Base-by-base conservation (phyloP, 2,329 filamentous ascomycete genomes). In the Dactylellina sp. region DNA sequence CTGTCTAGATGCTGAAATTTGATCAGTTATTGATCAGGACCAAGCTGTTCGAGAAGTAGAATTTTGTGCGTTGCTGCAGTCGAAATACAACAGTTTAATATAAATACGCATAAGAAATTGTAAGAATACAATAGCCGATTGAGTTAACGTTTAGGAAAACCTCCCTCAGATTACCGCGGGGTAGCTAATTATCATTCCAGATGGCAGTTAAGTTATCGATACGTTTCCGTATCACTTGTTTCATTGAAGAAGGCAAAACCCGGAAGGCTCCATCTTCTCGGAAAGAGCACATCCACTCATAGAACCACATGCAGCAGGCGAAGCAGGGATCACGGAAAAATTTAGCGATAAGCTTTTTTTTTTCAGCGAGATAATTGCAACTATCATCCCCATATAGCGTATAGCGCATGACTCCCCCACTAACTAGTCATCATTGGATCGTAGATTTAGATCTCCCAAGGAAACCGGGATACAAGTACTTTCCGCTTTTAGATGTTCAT, bases 271-370 rank as follows among this genome's bases (percentile, higher is more conserved):
- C 9, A 47, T 47, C 12, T 5, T 24, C 24, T 40, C 52, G 52
- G 52, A 56, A 56, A 9, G 6, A 18, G 5, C 9, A 4, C 28
- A 32, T 42, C 52, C 37, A 56, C 18, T 56, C 35, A n/a, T 20
- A 44, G 53, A 5, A 37, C 44, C 53, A 57, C 37, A 57, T 57
- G 53, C 39, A 9, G 9, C 35, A 7, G 4, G 20, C 14, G 4
- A 32, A 5, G 24, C 53, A 44, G 20, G 53, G 53, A 20, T 57
- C 53, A 18, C 18, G 32, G 11, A 24, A 40, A 32, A 32, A 46
- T 25, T 57, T 42, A 57, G 53, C 53, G 53, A 57, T 57, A 57
- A 57, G 53, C 37, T 57, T 57, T 55, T 55, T 25, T 32, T 16
- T 12, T 35, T 42, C 16, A 4, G 16, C 9, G 42, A 46, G 42